Conservation (phyloP, 1,284 basidiomycete species). For the Schizopora paradoxa region DNA sequence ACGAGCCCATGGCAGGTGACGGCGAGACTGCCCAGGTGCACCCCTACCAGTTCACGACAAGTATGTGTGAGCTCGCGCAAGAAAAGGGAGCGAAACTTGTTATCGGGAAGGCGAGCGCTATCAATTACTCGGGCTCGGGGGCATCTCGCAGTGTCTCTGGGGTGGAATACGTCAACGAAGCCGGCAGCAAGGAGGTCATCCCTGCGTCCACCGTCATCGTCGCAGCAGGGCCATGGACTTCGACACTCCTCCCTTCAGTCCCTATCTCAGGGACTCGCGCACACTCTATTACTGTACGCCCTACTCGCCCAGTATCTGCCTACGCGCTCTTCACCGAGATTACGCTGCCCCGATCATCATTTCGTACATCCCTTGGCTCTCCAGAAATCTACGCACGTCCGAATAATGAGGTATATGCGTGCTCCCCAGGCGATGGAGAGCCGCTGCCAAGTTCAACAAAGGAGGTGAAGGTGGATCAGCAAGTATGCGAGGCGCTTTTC, state of each 20-base stretch:
- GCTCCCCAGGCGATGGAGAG: constrained; percentile 59
- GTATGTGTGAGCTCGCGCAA: constrained; percentile 66
- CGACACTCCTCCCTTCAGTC: constrained; percentile 44
- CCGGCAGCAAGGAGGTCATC: constrained; percentile 30
- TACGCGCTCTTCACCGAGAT: constrained; percentile 20
- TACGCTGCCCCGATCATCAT: constrained; percentile 32
- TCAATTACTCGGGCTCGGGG: constrained; percentile 25
- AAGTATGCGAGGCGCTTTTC: constrained; percentile 49
- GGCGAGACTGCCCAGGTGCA: constrained; percentile 76
- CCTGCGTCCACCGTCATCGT: constrained; percentile 66
- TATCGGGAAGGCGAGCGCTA: constrained; percentile 37
- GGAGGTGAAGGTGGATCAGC: constrained; percentile 48
- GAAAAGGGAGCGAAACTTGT: constrained; percentile 46
- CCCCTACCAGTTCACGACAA: constrained; percentile 74
- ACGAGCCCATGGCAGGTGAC: constrained; percentile 53
- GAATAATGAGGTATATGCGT: constrained; percentile 62
- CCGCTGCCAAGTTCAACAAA: constrained; percentile 56
- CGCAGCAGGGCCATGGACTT: constrained; percentile 86
- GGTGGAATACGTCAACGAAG: constrained; percentile 43
- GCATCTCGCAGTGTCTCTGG: constrained; percentile 42
- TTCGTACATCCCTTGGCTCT: constrained; percentile 49
- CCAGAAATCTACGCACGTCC: constrained; percentile 72
- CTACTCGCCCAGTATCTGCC: constrained; percentile 33
- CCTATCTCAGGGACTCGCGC: constrained; percentile 58
- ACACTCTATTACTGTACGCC: constrained; percentile 57